Conservation (phyloP, 805 yeast genomes). For the Ogataea methanolica region DNA sequence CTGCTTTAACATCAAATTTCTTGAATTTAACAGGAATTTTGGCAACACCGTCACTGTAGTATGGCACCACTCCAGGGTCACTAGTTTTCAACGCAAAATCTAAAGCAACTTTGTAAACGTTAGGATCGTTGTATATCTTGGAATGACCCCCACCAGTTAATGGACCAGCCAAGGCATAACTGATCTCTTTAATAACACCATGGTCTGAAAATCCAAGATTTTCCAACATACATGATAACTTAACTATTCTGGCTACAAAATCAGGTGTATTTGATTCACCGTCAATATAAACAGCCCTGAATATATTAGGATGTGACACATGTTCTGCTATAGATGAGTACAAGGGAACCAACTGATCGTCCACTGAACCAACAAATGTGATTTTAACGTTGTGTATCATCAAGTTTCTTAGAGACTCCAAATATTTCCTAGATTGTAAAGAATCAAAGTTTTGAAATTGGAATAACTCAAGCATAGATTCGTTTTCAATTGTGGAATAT, state of each 20-base stretch:
- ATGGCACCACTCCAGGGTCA: slow-evolving; percentile 16
- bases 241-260: slow-evolving; percentile 70
- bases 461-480: slow-evolving; percentile 78
- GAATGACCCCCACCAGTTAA: slow-evolving; percentile 96
- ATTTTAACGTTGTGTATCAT: slow-evolving; percentile 71
- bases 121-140: slow-evolving; percentile 74
- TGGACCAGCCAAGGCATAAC: slow-evolving; percentile 78
- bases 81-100: slow-evolving; percentile 73
- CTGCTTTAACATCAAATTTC: slow-evolving; percentile 55
- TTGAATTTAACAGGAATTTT: slow-evolving; percentile 23
- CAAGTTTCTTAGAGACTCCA: slow-evolving; percentile 61
- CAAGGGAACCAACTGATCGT: slow-evolving; percentile 91
- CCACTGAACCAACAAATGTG: slow-evolving; percentile 80
- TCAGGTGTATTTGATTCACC: slow-evolving; percentile 73
- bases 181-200: slow-evolving; percentile 79
- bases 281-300: slow-evolving; percentile 85
- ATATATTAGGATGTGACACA: slow-evolving; percentile 83
- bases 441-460: slow-evolving; percentile 80
- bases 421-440: slow-evolving; percentile 63
- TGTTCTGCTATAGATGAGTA: slow-evolving; percentile 84
- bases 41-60: slow-evolving; percentile 3
- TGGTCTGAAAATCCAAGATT: slow-evolving; percentile 81
- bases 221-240: slow-evolving; percentile 66
- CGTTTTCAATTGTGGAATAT: slow-evolving; percentile 85
- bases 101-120: slow-evolving; percentile 78